Percentiles rank a stretch among this genome's conserved stretches.
These are phyloP conservation scores for Candida pseudofarinosa DNA, from an alignment of 805 yeast species.

Conservation along the genomic window DNA sequence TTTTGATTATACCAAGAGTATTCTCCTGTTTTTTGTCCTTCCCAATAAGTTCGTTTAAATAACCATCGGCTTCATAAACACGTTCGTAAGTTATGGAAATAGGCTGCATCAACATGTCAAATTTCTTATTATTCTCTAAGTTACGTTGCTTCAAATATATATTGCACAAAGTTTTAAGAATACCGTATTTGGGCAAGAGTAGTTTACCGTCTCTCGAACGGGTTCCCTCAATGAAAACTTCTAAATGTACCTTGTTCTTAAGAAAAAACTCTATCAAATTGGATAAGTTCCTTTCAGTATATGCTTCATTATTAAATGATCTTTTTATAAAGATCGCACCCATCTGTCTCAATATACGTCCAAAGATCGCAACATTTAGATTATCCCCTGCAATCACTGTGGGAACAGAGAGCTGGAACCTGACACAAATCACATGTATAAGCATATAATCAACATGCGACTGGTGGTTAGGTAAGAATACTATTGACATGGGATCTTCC, in stretches of 20 bases:
- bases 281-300: slow-evolving; percentile 45
- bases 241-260: slow-evolving; percentile 46
- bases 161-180: slow-evolving; percentile 49
- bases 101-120: slow-evolving; percentile 45
- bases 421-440: slow-evolving; percentile 48
- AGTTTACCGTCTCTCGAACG: slow-evolving; percentile 64
- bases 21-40: slow-evolving; percentile 54
- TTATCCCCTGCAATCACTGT: slow-evolving; percentile 65
- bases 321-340: slow-evolving; percentile 61
- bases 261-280: slow-evolving; percentile 48
- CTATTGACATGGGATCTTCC: slow-evolving; percentile 39
- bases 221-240: slow-evolving; percentile 65
- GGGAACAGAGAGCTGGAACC: slow-evolving; percentile 53
- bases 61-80: slow-evolving; percentile 52
- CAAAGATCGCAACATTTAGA: slow-evolving; percentile 55
- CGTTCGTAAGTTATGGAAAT: slow-evolving; percentile 58
- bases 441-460: slow-evolving; percentile 61
- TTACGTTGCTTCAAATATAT: slow-evolving; percentile 39
- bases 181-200: slow-evolving; percentile 58
- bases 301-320: slow-evolving; percentile 38
- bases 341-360: slow-evolving; percentile 42
- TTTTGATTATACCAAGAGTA: slow-evolving; percentile 32
- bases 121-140: slow-evolving; percentile 14
- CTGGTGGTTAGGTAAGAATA: slow-evolving; percentile 58
- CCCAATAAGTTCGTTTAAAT: slow-evolving; percentile 54